Evolutionary conservation across 2,329 filamentous ascomycete species (phyloP), one percentile per base, ranked within the genome.

Genomic region (Nemania abortiva): DNA sequence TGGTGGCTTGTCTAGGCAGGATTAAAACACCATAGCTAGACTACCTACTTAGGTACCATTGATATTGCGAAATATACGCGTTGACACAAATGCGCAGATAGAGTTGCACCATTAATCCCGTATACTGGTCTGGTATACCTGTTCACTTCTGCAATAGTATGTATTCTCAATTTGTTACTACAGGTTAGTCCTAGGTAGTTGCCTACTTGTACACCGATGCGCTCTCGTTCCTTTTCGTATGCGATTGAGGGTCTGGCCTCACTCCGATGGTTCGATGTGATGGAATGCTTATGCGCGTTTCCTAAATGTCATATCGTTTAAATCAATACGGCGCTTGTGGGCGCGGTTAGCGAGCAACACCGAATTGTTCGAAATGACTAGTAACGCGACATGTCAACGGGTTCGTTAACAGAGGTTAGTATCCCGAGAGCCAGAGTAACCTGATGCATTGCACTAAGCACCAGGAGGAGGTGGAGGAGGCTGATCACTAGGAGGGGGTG

Each of bases 381-480:
- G 68, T 59, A 61, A 63, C 49, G 63, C n/a, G 63, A 67, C 69
- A 49, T 24, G 53, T 56, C 59, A 24, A 57, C 20, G 24, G n/a
- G 13, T 57, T 58, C 42, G 57, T 68, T 7, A 52, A 37, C 61
- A 69, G n/a, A 52, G 22, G 64, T 77, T 76, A 77, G 75, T 76
- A 76, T 71, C 65, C 55, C 68, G 49, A 72, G 39, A 61, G 22
- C 50, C 52, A 55, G 55, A 62, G 61, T 63, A 56, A 70, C 65
- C 39, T 63, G 29, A 52, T 65, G 68, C 66, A 52, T 55, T 60
- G 73, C 72, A 62, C 75, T 79, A 86, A 72, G 84, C 84, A 74
- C 84, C 84, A 67, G 84, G 84, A 62, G 87, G 87, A 63, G 87
- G 87, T 27, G 91, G 90, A 24, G 89, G 90, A 71, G 87, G 87